Evolutionary conservation across 2,329 filamentous ascomycete genomes (phyloP), one percentile per base, ranked within the genome.

Genomic region (Pseudopithomyces chartarum): DNA sequence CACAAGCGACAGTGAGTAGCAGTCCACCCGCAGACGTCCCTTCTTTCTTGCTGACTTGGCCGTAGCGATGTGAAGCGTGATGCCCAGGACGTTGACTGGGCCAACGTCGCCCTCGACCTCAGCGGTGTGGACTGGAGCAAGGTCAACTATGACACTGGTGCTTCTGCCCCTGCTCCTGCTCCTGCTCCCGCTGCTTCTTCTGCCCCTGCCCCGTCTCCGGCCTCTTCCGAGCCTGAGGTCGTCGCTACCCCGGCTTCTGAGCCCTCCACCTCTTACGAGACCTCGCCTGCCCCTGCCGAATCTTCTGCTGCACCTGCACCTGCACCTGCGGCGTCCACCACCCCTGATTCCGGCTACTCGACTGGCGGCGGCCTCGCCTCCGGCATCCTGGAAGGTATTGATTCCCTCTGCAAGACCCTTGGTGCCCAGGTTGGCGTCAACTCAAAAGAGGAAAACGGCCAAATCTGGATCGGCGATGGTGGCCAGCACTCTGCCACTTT

Each of bases 381-480:
- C 12, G 63, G 65, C 33, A 44, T 68, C 17, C 26, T 66, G 8
- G 33, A 59, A 2, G 68, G 65, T 20, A 64, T 73, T 49, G 58
- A 64, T 23, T 23, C 40, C 34, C 54, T 75, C 10, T 54, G 63
- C 52, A 51, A 56, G 51, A 51, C 59, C 26, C 51, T 73, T 8
- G 64, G 67, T n/a, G 56, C 62, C 55, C 52, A 63, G 52, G 45
- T 60, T 15, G 71, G 70, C 44, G 59, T 66, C 57, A 73, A 73
- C 65, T 57, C 63, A 55, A 62, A 71, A 59, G 54, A 39, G 47
- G 55, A 61, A 60, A 69, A 69, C 57, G 71, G 67, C 32, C 64
- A 50, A 34, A 72, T 74, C 55, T 78, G 75, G 75, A 58, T 77
- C 20, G 75, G 76, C 23, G 53, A 55, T 13, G 72, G 73, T 56